Percentiles rank a stretch among this genome's conserved stretches.
These are phyloP conservation scores for Podila epicladia DNA, from an alignment of 192 early-diverging fungal species.

Conservation along the genomic window DNA sequence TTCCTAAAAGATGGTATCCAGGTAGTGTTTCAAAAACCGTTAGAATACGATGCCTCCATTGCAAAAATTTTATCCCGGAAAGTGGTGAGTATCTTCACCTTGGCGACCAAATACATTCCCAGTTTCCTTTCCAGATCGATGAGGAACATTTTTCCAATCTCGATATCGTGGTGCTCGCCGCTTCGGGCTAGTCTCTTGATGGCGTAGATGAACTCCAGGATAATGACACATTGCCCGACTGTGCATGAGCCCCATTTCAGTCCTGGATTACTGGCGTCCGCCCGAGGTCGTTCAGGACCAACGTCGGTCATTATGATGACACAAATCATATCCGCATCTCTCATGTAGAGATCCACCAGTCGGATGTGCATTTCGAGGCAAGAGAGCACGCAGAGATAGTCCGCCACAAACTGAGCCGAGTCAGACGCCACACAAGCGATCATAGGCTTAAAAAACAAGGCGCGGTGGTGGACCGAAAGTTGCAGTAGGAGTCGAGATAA, in stretches of 20 bases:
- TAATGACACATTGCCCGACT: slow-evolving; percentile 62
- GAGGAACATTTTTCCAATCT: slow-evolving; percentile 64
- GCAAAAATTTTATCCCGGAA: no score
- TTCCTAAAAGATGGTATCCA: slow-evolving; percentile 36
- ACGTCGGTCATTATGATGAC: slow-evolving; percentile 65
- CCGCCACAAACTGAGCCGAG: slow-evolving; percentile 49
- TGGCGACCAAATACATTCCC: slow-evolving; percentile 55
- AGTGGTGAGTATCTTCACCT: slow-evolving; percentile 1
- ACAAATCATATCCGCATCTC: slow-evolving; percentile 63
- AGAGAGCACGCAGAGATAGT: slow-evolving; percentile 53
- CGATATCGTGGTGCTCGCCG: slow-evolving; percentile 55
- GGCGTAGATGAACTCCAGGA: slow-evolving; percentile 61
- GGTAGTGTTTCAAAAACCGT: slow-evolving; percentile 9
- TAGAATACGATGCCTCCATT: not conserved
- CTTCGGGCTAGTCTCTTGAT: slow-evolving; percentile 51
- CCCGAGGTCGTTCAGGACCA: slow-evolving; percentile 33
- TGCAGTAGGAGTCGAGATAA: slow-evolving; percentile 51
- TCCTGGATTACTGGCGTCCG: slow-evolving; percentile 7
- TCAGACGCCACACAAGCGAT: slow-evolving; percentile 65
- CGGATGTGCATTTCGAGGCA: slow-evolving; percentile 56
- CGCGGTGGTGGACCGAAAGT: slow-evolving; percentile 42
- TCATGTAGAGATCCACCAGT: slow-evolving; percentile 64
- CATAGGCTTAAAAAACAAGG: slow-evolving; percentile 61
- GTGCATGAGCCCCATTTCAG: slow-evolving; percentile 62
- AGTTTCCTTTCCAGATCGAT: slow-evolving; percentile 63